These are phyloP conservation scores for Cytospora piceae DNA, from an alignment of 2,329 filamentous ascomycete species.

Conservation along the genomic window DNA sequence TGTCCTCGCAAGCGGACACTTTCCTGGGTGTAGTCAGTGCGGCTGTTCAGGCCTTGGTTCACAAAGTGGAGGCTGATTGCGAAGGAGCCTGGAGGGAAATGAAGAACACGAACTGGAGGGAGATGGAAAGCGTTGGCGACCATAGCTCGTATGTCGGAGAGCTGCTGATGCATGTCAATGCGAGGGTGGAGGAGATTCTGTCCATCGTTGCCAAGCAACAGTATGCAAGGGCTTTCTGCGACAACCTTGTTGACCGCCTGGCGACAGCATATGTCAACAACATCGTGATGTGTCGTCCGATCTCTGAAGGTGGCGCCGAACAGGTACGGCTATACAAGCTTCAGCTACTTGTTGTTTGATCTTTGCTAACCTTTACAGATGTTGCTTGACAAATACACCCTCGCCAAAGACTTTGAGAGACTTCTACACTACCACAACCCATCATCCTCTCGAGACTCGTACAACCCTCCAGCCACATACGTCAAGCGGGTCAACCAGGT, in stretches of 20 bases:
- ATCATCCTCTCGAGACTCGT: conserved; percentile 40
- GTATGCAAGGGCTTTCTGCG: conserved; percentile 91
- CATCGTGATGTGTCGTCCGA: conserved; percentile 85
- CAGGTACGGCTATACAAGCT: conserved; percentile 58
- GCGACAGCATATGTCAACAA: conserved; percentile 79
- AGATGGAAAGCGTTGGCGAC: conserved; percentile 89
- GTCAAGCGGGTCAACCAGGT: conserved; percentile 82
- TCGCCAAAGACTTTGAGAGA: conserved; percentile 77
- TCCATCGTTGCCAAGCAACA: conserved; percentile 83
- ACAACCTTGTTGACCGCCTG: conserved; percentile 90
- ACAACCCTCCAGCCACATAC: conserved; percentile 62
- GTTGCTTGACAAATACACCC: conserved; percentile 90
- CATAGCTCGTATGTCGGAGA: conserved; percentile 91
- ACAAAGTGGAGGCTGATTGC: conserved; percentile 78
- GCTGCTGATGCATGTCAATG: conserved; percentile 73
- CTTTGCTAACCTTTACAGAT: conserved; percentile 60
- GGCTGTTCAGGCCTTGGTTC: conserved; percentile 81
- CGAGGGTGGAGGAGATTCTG: conserved; percentile 74
- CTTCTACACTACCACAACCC: conserved; percentile 68
- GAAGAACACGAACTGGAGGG: conserved; percentile 94
- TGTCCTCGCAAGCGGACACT: conserved; percentile 90
- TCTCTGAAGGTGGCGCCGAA: conserved; percentile 92
- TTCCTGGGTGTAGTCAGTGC: conserved; percentile 95
- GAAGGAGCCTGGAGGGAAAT: conserved; percentile 95
- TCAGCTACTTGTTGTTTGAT: not conserved